phyloP scores from a whole-genome alignment of 2,329 filamentous ascomycete species.

The Ascocoryne sarcoides region DNA sequence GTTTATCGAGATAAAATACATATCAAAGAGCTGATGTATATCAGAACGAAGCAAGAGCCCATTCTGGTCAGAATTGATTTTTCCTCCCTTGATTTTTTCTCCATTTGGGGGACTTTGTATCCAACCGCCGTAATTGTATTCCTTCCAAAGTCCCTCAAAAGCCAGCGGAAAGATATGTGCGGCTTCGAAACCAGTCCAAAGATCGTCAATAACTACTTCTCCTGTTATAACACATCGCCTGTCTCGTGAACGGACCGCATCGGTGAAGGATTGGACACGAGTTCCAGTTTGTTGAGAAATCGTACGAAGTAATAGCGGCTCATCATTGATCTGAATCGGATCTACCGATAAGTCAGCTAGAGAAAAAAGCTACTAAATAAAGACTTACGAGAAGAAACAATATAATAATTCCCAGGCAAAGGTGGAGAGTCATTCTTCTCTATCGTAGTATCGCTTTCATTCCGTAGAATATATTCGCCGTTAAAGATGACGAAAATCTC shows the following conservation, averaged over 20 bases:
- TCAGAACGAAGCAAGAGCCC: slow-evolving; percentile 19
- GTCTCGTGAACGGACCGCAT: slow-evolving; percentile 19
- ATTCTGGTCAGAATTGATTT: slow-evolving; percentile 26
- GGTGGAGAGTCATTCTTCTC: slow-evolving; percentile 9
- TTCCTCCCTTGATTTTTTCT: slow-evolving; percentile 5
- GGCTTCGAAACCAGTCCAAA: slow-evolving; percentile 3
- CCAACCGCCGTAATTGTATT: slow-evolving; percentile 9
- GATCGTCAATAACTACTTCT: slow-evolving; percentile 8
- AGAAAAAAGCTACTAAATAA: slow-evolving; percentile 2
- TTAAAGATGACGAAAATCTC: background rate
- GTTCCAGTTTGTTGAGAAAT: slow-evolving; percentile 8
- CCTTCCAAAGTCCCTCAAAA: slow-evolving; percentile 18
- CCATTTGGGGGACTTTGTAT: slow-evolving; percentile 2
- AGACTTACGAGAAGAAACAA: slow-evolving; percentile 8
- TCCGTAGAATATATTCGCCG: background rate
- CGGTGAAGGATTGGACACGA: slow-evolving; percentile 10
- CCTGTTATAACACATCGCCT: slow-evolving; percentile 16
- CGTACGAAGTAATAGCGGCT: slow-evolving; percentile 10
- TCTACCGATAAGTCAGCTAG: slow-evolving; percentile 4
- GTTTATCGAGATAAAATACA: slow-evolving; percentile 19
- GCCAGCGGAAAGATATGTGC: slow-evolving; percentile 19
- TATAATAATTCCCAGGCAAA: slow-evolving; percentile 11
- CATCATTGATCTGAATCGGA: slow-evolving; percentile 6
- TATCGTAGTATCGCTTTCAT: slow-evolving; percentile 9
- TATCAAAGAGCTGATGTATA: slow-evolving; percentile 6